These are phyloP conservation scores for Leccinum subrobustum DNA, from an alignment of 1,284 basidiomycete species.

Conservation along the genomic window DNA sequence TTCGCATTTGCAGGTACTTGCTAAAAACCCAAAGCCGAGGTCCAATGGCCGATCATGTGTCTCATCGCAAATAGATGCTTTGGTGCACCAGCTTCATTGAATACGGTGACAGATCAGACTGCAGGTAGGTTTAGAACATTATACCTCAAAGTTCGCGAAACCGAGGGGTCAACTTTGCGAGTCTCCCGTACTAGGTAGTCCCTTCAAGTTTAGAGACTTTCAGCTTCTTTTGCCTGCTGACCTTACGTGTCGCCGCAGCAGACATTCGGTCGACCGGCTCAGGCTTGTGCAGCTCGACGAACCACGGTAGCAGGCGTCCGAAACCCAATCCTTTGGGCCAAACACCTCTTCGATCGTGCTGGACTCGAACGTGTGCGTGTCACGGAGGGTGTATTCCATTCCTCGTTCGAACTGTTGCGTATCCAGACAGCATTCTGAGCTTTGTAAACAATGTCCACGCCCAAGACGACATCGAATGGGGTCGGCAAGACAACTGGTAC, in stretches of 20 bases:
- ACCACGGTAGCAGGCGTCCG: neutral
- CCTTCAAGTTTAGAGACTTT: too few relatives aligned
- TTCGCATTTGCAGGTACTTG: too few relatives aligned
- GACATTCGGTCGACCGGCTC: too few relatives aligned
- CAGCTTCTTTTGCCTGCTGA: neutral
- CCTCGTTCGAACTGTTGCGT: conserved; percentile 27
- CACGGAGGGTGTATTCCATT: conserved; percentile 63
- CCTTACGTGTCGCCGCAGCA: neutral
- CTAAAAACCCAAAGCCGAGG: too few relatives aligned
- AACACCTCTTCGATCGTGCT: conserved; percentile 59
- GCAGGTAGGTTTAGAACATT: too few relatives aligned
- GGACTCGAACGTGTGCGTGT: conserved; percentile 61
- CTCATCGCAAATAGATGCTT: too few relatives aligned
- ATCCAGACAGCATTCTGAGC: conserved; percentile 67
- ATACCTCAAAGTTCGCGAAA: too few relatives aligned
- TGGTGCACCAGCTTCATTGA: too few relatives aligned
- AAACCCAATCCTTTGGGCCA: conserved; percentile 7
- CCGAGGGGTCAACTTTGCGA: too few relatives aligned
- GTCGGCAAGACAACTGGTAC: neutral
- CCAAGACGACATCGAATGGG: conserved; percentile 60
- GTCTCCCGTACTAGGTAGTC: too few relatives aligned
- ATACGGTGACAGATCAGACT: too few relatives aligned
- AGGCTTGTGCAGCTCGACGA: neutral
- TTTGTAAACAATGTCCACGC: conserved; percentile 80
- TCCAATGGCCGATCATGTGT: too few relatives aligned